Evolutionary conservation across 2,329 filamentous ascomycete genomes (phyloP), one percentile per base, ranked within the genome.

Genomic region (Fusarium setosum): DNA sequence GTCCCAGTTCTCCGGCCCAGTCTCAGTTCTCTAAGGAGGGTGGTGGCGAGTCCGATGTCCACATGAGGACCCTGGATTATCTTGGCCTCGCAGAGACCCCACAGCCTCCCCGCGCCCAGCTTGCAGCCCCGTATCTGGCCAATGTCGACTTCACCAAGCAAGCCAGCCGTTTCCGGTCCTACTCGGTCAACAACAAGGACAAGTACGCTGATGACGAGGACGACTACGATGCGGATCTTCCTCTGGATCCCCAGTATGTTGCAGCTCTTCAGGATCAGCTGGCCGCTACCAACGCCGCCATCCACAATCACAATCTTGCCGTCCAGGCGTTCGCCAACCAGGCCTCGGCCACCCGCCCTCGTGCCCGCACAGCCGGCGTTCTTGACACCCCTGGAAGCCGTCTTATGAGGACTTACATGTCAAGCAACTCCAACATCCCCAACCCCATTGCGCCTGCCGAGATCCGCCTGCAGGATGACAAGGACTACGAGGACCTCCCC

Each of bases 141-240:
- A 92, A 92, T 73, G 82, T 95, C 61, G 89, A 90, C 63, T 90
- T 92, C 75, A 86, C 93, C 68, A 91, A 90, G 75, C 92, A 92
- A 71, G 86, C 90, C 41, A 98, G 92, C 76, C 89, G 96, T 51
- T 97, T 98, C 83, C 90, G 96, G 44, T 99, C 96, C 2, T 98
- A 97, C 78, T 99, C 96, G 1, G 96, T 99, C 67, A 99, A 99
- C 78, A 96, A 97, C 56, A 97, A 97, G 79, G 95, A 98, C 76
- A 96, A 96, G 77, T 98, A 98, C 72, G 94, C 92, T 3, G 93
- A 96, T 71, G 91, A 93, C 44, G 94, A 96, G 51, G 91, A 94
- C 23, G 91, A 94, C 61, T 93, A 92, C 61, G 89, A 86, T 34
- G 72, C 76, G 18, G 84, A 80, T 58, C 74, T 87, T 53, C 79